Conservation (phyloP, 2,329 filamentous ascomycete species). For the Rhynchosporium secalis region DNA sequence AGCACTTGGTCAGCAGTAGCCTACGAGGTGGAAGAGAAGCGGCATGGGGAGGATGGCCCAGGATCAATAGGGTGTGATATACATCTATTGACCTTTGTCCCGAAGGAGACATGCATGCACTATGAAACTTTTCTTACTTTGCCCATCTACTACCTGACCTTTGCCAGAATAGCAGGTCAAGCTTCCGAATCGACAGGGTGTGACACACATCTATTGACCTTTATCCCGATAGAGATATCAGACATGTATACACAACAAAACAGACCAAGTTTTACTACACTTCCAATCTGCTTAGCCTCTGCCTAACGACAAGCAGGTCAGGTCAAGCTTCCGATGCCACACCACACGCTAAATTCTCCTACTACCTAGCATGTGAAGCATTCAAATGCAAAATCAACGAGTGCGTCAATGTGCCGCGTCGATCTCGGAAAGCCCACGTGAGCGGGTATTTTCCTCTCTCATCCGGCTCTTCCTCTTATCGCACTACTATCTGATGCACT, state of each 20-base stretch:
- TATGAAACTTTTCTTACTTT: not conserved
- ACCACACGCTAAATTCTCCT: too few species aligned
- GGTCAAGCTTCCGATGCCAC: too few species aligned
- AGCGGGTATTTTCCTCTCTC: slow-evolving; percentile 1
- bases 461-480: too few species aligned
- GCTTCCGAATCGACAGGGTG: not conserved
- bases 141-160: not conserved
- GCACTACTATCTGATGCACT: too few species aligned
- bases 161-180: not conserved
- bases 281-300: too few species aligned
- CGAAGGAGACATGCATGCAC: too few species aligned
- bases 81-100: too few species aligned
- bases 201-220: not conserved
- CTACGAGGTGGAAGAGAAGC: not conserved
- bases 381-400: not conserved
- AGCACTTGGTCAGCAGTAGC: not conserved
- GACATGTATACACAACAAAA: too few species aligned
- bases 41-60: not conserved
- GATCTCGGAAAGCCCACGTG: not conserved
- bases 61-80: too few species aligned
- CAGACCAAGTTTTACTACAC: too few species aligned
- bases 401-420: too few species aligned
- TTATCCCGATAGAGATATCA: not conserved
- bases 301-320: too few species aligned
- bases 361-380: not conserved